phyloP scores from a whole-genome alignment of 1,284 basidiomycete genomes.

The Ceratobasidium sp. region DNA sequence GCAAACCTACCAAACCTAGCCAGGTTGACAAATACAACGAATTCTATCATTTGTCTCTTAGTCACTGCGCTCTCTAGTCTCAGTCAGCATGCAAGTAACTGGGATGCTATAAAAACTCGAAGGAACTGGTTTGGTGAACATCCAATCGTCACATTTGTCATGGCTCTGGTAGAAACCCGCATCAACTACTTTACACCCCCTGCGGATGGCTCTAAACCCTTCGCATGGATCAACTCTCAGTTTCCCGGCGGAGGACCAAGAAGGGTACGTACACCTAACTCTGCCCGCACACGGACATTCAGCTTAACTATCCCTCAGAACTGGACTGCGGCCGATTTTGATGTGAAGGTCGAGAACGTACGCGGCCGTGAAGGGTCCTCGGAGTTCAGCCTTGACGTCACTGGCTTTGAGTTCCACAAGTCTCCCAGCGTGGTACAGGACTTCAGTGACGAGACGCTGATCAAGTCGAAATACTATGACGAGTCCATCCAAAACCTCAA shows the following conservation, averaged over 20 bases:
- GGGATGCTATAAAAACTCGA: neutral
- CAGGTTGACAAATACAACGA: neutral
- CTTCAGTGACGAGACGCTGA: conserved; percentile 58
- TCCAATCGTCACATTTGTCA: neutral
- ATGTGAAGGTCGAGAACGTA: conserved; percentile 64
- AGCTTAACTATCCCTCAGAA: conserved; percentile 62
- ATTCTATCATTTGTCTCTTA: neutral
- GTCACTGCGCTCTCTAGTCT: neutral
- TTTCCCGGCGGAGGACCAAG: conserved; percentile 1
- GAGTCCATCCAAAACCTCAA: conserved; percentile 70
- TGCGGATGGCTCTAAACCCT: conserved; percentile 46
- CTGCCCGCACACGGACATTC: conserved; percentile 45
- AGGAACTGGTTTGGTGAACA: neutral
- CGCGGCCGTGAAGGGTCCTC: conserved; percentile 60
- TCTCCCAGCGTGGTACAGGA: conserved; percentile 54
- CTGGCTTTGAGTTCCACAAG: conserved; percentile 66
- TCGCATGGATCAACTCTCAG: conserved; percentile 1
- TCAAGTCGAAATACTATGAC: conserved; percentile 66
- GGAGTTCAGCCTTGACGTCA: conserved; percentile 61
- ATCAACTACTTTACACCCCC: conserved; percentile 46
- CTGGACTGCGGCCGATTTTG: conserved; percentile 44
- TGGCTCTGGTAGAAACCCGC: conserved; percentile 37
- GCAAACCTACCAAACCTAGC: neutral
- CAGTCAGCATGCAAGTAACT: neutral
- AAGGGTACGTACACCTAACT: conserved; percentile 23